phyloP scores from a whole-genome alignment of 306 rosid species.

The Cicer yamashitae region DNA sequence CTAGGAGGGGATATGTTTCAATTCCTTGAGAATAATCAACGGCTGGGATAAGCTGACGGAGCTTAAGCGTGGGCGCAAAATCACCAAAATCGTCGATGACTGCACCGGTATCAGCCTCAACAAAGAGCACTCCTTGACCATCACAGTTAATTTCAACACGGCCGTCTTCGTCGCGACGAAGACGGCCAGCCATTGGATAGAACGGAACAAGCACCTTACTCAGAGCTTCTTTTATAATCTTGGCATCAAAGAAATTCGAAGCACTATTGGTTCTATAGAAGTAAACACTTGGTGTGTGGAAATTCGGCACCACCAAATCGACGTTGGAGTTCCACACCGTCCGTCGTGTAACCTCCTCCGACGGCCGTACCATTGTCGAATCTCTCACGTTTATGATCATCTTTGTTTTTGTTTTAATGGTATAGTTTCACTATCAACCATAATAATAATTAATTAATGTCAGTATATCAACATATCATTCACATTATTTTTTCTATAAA shows the following conservation, averaged over 20 bases:
- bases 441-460: background rate
- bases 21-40: constrained; percentile 77
- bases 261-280: constrained; percentile 62
- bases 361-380: constrained; percentile 74
- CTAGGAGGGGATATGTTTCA: constrained; percentile 63
- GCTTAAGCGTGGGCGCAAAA: constrained; percentile 79
- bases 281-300: constrained; percentile 81
- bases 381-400: constrained; percentile 64
- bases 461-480: background rate
- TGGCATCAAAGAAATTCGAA: constrained; percentile 60
- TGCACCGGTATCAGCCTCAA: constrained; percentile 62
- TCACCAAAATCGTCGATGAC: constrained; percentile 79
- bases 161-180: constrained; percentile 72
- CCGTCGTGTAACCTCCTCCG: constrained; percentile 52
- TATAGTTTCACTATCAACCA: background rate
- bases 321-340: constrained; percentile 80
- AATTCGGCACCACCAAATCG: constrained; percentile 72
- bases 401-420: background rate
- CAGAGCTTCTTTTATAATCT: constrained; percentile 62
- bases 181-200: constrained; percentile 84
- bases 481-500: background rate
- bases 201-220: constrained; percentile 74
- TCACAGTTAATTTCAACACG: constrained; percentile 78
- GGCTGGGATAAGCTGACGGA: constrained; percentile 75
- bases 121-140: constrained; percentile 77